Evolutionary conservation across 139 green algal genomes (phyloP).

Genomic region (Tetraselmis striata): DNA sequence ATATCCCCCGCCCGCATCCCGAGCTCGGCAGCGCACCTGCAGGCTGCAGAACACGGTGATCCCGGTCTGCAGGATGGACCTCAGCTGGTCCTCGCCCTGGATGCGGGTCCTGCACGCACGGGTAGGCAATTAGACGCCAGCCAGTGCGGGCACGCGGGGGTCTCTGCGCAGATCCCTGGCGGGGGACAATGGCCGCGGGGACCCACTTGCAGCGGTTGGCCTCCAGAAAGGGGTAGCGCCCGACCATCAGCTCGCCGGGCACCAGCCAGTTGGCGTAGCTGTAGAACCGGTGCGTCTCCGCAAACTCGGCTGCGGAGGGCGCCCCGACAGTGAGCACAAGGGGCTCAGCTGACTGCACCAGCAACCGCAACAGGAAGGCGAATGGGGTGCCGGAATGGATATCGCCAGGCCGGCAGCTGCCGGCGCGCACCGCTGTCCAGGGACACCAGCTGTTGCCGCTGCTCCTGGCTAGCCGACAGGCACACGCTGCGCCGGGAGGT

Average conservation of each 20-base stretch:
- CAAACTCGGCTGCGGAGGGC: constrained; percentile 44
- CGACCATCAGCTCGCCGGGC: constrained; percentile 64
- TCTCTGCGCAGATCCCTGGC: no score
- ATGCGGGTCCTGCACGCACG: constrained; percentile 18
- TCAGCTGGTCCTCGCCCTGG: constrained; percentile 61
- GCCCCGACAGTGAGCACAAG: background rate
- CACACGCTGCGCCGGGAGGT: no score
- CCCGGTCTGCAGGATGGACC: constrained; percentile 51
- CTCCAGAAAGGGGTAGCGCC: constrained; percentile 79
- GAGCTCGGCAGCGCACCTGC: no score
- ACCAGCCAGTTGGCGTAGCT: constrained; percentile 81
- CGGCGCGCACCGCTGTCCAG: background rate
- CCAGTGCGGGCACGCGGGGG: no score
- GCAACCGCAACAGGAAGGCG: background rate
- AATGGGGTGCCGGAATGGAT: background rate
- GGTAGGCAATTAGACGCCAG: no score
- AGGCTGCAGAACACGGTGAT: constrained; percentile 71
- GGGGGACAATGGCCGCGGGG: no score
- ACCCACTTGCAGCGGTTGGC: constrained; percentile 49
- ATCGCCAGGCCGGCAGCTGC: background rate
- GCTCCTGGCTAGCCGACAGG: no score
- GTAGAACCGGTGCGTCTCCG: constrained; percentile 44
- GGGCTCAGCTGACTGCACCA: background rate
- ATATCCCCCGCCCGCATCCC: no score
- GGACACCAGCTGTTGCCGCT: background rate